Percentiles rank a stretch among this genome's conserved stretches.
These are phyloP conservation scores for Aureococcus anophagefferens DNA, from an alignment of 108 stramenopile genomes.

Conservation along the genomic window DNA sequence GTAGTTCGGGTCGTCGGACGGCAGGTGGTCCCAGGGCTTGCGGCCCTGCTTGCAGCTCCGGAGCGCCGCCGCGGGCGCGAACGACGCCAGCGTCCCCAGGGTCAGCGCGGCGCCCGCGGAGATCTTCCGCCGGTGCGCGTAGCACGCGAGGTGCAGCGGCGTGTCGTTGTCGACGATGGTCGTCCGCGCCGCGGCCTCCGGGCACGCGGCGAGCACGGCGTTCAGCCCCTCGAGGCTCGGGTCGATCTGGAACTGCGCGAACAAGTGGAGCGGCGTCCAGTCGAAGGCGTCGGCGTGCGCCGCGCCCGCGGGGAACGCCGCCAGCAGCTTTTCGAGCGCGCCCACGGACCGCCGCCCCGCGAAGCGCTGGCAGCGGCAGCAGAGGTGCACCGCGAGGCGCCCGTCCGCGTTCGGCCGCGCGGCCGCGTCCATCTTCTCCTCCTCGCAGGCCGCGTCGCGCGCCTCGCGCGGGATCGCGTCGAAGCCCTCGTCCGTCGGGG, in stretches of 20 bases:
- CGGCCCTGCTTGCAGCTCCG: background rate
- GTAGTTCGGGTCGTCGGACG: background rate
- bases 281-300: background rate
- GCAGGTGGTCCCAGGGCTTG: background rate
- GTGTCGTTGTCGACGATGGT: background rate
- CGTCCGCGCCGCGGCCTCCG: background rate
- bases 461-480: too few relatives aligned
- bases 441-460: too few relatives aligned
- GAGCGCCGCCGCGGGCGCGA: background rate
- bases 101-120: background rate
- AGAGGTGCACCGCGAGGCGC: background rate
- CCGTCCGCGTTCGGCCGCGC: background rate
- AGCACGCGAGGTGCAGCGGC: background rate
- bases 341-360: background rate
- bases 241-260: background rate
- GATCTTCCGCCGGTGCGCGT: background rate
- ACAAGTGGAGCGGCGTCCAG: background rate
- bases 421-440: too few relatives aligned
- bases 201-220: background rate
- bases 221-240: background rate
- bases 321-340: background rate
- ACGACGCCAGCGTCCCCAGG: background rate
- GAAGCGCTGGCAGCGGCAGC: background rate
- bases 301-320: background rate
- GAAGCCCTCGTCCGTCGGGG: too few relatives aligned